Evolutionary conservation across 2,329 filamentous ascomycete genomes (phyloP).

Genomic region (Fonsecaea pugnacius): DNA sequence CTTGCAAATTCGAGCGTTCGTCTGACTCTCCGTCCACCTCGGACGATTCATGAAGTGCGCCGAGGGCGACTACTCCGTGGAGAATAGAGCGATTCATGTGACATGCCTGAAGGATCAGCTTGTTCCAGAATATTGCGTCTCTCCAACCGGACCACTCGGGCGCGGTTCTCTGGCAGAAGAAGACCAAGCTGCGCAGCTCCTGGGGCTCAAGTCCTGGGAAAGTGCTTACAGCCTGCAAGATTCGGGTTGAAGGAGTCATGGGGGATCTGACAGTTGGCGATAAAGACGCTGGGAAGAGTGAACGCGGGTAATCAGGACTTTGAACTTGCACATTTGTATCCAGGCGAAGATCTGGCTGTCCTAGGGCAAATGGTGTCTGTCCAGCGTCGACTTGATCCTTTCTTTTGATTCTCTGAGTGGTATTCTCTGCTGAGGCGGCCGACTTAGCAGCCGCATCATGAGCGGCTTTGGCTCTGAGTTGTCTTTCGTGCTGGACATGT

Average conservation of each 20-base stretch:
- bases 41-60: conserved; percentile 40
- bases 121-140: conserved; percentile 40
- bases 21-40: conserved; percentile 31
- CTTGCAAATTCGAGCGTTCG: conserved; percentile 28
- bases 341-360: conserved; percentile 26
- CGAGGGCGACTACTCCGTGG: conserved; percentile 41
- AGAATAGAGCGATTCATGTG: conserved; percentile 40
- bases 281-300: conserved; percentile 4
- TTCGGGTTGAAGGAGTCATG: conserved; percentile 18
- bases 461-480: conserved; percentile 28
- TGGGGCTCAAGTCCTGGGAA: conserved; percentile 30
- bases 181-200: conserved; percentile 33
- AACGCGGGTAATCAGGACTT: conserved; percentile 9
- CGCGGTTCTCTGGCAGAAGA: conserved; percentile 34
- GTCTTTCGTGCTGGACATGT: conserved; percentile 35
- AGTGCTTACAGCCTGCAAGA: conserved; percentile 27
- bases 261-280: conserved; percentile 22
- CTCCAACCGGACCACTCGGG: conserved; percentile 37
- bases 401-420: conserved; percentile 11
- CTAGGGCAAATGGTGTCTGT: background rate
- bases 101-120: conserved; percentile 40
- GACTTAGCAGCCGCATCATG: conserved; percentile 20
- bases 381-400: conserved; percentile 11
- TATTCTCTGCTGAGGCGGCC: background rate
- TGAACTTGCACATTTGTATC: conserved; percentile 26